Evolutionary conservation across 164 flowering plant species (phyloP), one percentile per base, ranked within the genome.

Genomic region (Macadamia tetraphylla): DNA sequence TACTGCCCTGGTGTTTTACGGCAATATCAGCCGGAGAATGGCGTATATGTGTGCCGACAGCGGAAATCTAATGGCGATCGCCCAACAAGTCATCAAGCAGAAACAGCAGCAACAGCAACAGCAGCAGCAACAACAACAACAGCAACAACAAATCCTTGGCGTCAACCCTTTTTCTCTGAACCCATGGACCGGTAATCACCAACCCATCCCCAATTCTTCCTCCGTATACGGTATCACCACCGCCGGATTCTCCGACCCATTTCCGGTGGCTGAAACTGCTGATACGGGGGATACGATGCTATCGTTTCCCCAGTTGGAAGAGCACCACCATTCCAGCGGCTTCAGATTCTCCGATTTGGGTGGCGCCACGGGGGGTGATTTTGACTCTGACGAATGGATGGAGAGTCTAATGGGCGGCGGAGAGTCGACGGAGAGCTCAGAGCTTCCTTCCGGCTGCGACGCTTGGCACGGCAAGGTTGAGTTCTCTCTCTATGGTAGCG

Each of bases 61-160:
- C 73, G 98, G 97, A 35, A 91, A 94, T 64, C 84, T 94, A 62
- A 94, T 94, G 98, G 98, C 98, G 17, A 88, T 94, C 3, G 98
- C 97, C 2, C 95, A 94, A 51, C 98, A 94, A 81, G 89, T 94
- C 42, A 89, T 94, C 60, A 81, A 91, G 51, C 98, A 91, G 62
- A 84, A 93, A 69, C 97, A 90, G 30, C 86, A 88, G 61, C 96
- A 87, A 63, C 85, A 90, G 58, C 86, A 89, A 13, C 89, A 88
- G 32, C 88, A 82, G 7, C 87, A 88, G 58, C 88, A 79, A 6
- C 79, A 81, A 6, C 71, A 73, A 17, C 83, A 78, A 12, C 84
- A 82, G n/a, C 81, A 79, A 46, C 88, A 81, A 1, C 84, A 77
- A 30, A 42, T 67, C 6, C 67, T 65, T 12, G 67, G 76, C 13